phyloP scores from a whole-genome alignment of 1,284 basidiomycete genomes.

The Porodaedalea pini region DNA sequence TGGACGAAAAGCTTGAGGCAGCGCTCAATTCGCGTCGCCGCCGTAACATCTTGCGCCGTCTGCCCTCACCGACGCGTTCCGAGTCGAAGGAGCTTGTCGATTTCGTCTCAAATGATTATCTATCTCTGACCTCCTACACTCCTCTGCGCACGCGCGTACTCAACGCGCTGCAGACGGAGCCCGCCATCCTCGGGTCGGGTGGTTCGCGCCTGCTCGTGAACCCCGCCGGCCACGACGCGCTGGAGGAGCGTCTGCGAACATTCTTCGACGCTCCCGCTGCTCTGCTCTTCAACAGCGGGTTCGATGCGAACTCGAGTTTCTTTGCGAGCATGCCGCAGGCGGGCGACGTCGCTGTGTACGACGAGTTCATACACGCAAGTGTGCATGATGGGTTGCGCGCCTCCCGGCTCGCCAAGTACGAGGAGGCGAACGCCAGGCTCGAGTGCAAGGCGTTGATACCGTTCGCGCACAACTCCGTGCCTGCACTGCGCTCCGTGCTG shows the following conservation, averaged over 20 bases:
- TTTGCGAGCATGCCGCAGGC: slow-evolving; percentile 81
- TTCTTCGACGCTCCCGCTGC: slow-evolving; percentile 70
- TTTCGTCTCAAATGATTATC: slow-evolving; percentile 92
- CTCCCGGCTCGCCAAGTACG: slow-evolving; percentile 41
- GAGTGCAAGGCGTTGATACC: slow-evolving; percentile 28
- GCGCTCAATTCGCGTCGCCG: slow-evolving; percentile 61
- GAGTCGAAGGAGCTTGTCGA: slow-evolving; percentile 50
- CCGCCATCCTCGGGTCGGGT: slow-evolving; percentile 80
- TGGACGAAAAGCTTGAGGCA: slow-evolving; percentile 39
- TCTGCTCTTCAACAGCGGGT: slow-evolving; percentile 92
- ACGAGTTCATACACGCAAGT: slow-evolving; percentile 89
- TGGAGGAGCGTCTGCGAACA: slow-evolving; percentile 63
- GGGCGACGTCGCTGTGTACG: slow-evolving; percentile 78
- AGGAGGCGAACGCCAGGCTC: not conserved
- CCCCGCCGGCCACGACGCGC: slow-evolving; percentile 56
- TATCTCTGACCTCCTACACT: slow-evolving; percentile 71
- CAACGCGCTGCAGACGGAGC: slow-evolving; percentile 44
- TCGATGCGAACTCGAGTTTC: slow-evolving; percentile 90
- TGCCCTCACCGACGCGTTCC: slow-evolving; percentile 43
- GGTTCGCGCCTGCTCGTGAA: slow-evolving; percentile 91
- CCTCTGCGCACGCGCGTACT: slow-evolving; percentile 59
- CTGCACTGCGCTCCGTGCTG: slow-evolving; percentile 45
- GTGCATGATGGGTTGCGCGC: slow-evolving; percentile 87
- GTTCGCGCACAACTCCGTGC: slow-evolving; percentile 77
- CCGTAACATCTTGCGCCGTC: slow-evolving; percentile 57